These are phyloP conservation scores for Galeopsis tetrahit DNA, from an alignment of 257 asterid species.

Conservation along the genomic window DNA sequence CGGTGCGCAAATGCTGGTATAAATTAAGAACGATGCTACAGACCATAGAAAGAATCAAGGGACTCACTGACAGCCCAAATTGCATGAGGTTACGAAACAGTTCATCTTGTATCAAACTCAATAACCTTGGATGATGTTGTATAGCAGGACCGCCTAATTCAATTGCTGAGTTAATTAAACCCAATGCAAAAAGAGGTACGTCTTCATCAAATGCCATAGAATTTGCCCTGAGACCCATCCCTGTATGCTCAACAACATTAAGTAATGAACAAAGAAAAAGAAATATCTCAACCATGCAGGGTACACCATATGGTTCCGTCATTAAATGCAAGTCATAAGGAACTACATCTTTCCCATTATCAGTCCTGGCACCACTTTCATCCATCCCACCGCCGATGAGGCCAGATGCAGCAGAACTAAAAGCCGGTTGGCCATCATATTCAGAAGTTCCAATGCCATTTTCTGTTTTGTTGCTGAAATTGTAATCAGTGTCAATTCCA, in stretches of 20 bases:
- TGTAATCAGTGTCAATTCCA: conserved; percentile 57
- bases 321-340: conserved; percentile 78
- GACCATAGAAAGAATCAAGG: conserved; percentile 92
- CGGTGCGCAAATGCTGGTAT: conserved; percentile 79
- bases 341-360: conserved; percentile 74
- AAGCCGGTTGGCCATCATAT: conserved; percentile 57
- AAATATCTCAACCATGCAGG: conserved; percentile 96
- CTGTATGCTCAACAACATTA: conserved; percentile 77
- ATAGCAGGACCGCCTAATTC: conserved; percentile 90
- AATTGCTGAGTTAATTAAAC: conserved; percentile 90
- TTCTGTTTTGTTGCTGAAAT: conserved; percentile 60
- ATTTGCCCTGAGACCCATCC: conserved; percentile 82
- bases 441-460: conserved; percentile 70
- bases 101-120: conserved; percentile 93
- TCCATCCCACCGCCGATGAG: conserved; percentile 56
- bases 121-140: conserved; percentile 72
- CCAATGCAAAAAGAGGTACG: conserved; percentile 86
- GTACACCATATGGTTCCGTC: conserved; percentile 94
- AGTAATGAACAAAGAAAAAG: conserved; percentile 90
- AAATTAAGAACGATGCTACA: conserved; percentile 91
- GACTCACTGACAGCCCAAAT: conserved; percentile 89
- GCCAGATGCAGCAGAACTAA: conserved; percentile 55
- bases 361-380: conserved; percentile 54
- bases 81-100: conserved; percentile 90
- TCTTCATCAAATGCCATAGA: conserved; percentile 91